These are phyloP conservation scores for Leccinum longicurvipes DNA, from an alignment of 768 basidiomycete genomes.

Conservation along the genomic window DNA sequence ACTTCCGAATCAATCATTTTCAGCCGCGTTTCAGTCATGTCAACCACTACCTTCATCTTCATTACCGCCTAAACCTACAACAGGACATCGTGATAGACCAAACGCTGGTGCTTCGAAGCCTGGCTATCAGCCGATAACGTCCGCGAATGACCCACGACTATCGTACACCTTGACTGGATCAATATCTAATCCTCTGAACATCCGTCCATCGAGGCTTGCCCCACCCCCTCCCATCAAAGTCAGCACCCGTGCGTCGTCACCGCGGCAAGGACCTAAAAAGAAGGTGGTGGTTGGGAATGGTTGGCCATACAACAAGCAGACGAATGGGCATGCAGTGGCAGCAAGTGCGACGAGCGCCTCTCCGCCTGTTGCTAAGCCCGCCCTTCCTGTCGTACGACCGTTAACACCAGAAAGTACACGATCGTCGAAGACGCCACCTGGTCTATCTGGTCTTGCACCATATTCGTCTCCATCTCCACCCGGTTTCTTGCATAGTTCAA, in stretches of 20 bases:
- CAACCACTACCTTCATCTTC: constrained; percentile 9
- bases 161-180: constrained; percentile 42
- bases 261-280: constrained; percentile 13
- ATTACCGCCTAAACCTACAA: constrained; percentile 12
- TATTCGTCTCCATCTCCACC: constrained; percentile 36
- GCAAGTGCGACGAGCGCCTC: constrained; percentile 10
- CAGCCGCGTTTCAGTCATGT: constrained; percentile 11
- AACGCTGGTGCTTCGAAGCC: constrained; percentile 18
- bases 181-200: constrained; percentile 51
- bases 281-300: constrained; percentile 44
- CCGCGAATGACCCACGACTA: constrained; percentile 29
- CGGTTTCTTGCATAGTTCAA: constrained; percentile 32
- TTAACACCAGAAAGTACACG: constrained; percentile 32
- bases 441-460: constrained; percentile 29
- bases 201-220: constrained; percentile 43
- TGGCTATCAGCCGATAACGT: constrained; percentile 28
- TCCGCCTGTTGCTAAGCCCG: constrained; percentile 11
- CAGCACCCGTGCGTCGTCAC: constrained; percentile 10
- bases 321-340: constrained; percentile 23
- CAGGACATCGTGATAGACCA: constrained; percentile 10
- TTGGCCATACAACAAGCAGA: constrained; percentile 40
- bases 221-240: constrained; percentile 12
- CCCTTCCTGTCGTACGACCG: constrained; percentile 16
- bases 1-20: constrained; percentile 6
- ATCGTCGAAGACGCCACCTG: constrained; percentile 32